Percentiles rank a stretch among this genome's conserved stretches.
phyloP scores from a whole-genome alignment of 2,329 filamentous ascomycete species.

The Pyrenophora tritici-repentis region DNA sequence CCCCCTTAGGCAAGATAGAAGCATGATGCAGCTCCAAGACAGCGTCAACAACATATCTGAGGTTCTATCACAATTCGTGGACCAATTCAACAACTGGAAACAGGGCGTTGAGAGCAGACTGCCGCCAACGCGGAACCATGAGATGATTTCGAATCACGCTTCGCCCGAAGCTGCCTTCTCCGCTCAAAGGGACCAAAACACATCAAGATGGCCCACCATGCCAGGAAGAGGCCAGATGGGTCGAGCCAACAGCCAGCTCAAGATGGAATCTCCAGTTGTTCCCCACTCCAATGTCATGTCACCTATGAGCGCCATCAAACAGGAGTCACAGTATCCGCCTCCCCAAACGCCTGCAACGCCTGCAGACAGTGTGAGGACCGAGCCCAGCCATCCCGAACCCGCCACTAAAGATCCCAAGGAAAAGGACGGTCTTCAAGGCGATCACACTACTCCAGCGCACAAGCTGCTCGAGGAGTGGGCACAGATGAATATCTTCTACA shows the following conservation, averaged over 20 bases:
- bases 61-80: constrained; percentile 36
- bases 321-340: constrained; percentile 29
- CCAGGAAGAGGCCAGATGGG: constrained; percentile 31
- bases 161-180: constrained; percentile 38
- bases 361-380: constrained; percentile 40
- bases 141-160: constrained; percentile 31
- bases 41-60: constrained; percentile 49
- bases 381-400: constrained; percentile 20
- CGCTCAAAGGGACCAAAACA: constrained; percentile 29
- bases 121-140: constrained; percentile 19
- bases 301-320: constrained; percentile 34
- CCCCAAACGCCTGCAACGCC: constrained; percentile 41
- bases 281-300: constrained; percentile 37
- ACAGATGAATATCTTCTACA: constrained; percentile 59
- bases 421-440: constrained; percentile 66
- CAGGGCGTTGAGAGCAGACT: constrained; percentile 39
- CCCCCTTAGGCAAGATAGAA: constrained; percentile 51
- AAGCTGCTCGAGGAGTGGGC: constrained; percentile 73
- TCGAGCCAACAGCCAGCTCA: constrained; percentile 40
- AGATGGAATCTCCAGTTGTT: constrained; percentile 40
- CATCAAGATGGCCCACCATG: constrained; percentile 37
- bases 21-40: constrained; percentile 55
- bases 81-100: constrained; percentile 42
- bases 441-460: constrained; percentile 90
- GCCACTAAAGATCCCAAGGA: constrained; percentile 26